phyloP scores from a whole-genome alignment of 2,329 filamentous ascomycete species.

The Plectosphaerella plurivora region DNA sequence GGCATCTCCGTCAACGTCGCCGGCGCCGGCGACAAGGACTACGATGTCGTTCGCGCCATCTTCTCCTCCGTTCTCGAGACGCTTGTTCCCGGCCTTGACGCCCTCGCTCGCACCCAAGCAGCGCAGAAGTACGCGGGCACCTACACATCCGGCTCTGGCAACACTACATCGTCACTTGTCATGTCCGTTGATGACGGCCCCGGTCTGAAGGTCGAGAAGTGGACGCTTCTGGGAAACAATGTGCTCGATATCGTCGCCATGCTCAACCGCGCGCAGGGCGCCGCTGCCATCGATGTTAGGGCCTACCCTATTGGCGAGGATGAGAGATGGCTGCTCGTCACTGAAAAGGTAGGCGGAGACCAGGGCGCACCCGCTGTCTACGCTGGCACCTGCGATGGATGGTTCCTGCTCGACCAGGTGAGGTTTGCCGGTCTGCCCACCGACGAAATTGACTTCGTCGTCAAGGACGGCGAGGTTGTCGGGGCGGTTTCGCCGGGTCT shows the following conservation, averaged over 20 bases:
- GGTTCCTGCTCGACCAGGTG: neutral
- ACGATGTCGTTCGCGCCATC: slow-evolving; percentile 14
- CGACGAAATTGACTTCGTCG: slow-evolving; percentile 1
- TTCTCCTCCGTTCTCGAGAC: slow-evolving; percentile 8
- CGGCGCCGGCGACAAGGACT: slow-evolving; percentile 13
- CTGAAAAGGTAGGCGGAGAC: neutral
- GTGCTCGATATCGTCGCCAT: neutral
- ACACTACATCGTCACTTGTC: slow-evolving; percentile 26
- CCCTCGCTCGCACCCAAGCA: slow-evolving; percentile 34
- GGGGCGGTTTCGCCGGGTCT: neutral
- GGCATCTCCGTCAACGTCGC: slow-evolving; percentile 32
- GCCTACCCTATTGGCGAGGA: neutral
- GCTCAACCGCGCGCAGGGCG: neutral
- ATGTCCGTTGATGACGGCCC: slow-evolving; percentile 32
- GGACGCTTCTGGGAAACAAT: slow-evolving; percentile 27
- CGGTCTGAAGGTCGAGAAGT: slow-evolving; percentile 31
- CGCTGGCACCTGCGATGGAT: neutral
- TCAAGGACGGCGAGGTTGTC: neutral
- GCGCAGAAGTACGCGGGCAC: slow-evolving; percentile 26
- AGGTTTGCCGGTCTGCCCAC: neutral
- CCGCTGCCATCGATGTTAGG: neutral
- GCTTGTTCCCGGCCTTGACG: slow-evolving; percentile 37
- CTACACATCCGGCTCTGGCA: slow-evolving; percentile 30
- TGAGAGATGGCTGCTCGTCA: neutral
- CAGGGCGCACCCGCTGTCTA: neutral